Conservation (phyloP, 352 stramenopile genomes). For the Phytophthora citricola region DNA sequence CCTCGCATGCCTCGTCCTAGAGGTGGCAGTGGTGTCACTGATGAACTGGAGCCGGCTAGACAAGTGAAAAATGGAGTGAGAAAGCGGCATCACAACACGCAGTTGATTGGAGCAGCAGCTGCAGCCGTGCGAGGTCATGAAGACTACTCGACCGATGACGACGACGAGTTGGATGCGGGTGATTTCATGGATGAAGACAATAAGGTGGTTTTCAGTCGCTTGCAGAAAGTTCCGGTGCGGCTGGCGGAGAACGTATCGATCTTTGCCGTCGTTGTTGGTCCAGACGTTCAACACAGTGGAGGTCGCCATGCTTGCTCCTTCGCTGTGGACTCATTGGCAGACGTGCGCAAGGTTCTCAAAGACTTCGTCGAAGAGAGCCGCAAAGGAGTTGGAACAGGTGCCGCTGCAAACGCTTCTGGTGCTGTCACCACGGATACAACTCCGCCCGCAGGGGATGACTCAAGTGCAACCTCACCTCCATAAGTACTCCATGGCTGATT, state of each 20-base stretch:
- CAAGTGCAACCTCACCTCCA: background rate
- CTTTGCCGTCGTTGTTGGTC: constrained; percentile 72
- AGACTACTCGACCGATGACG: constrained; percentile 49
- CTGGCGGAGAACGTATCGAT: constrained; percentile 73
- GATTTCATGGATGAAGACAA: constrained; percentile 73
- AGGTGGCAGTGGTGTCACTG: constrained; percentile 23
- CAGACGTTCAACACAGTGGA: constrained; percentile 73
- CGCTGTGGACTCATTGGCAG: constrained; percentile 68
- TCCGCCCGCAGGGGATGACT: background rate
- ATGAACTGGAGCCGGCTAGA: constrained; percentile 30
- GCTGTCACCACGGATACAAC: constrained; percentile 6
- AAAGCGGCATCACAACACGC: constrained; percentile 25
- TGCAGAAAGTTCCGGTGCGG: constrained; percentile 78
- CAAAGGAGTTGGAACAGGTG: constrained; percentile 23
- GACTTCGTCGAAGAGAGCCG: constrained; percentile 72
- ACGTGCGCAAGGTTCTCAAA: constrained; percentile 76
- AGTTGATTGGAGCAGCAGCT: constrained; percentile 26
- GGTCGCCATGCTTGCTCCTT: constrained; percentile 62
- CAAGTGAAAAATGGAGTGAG: constrained; percentile 15
- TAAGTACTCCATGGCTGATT: constrained; percentile 11
- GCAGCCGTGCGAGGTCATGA: constrained; percentile 37
- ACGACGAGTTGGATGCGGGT: constrained; percentile 53
- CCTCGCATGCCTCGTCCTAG: constrained; percentile 36
- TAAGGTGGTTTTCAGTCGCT: constrained; percentile 77
- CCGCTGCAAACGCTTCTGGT: background rate